Conservation (phyloP, 2,329 filamentous ascomycete species). For the Colletotrichum coccodes region DNA sequence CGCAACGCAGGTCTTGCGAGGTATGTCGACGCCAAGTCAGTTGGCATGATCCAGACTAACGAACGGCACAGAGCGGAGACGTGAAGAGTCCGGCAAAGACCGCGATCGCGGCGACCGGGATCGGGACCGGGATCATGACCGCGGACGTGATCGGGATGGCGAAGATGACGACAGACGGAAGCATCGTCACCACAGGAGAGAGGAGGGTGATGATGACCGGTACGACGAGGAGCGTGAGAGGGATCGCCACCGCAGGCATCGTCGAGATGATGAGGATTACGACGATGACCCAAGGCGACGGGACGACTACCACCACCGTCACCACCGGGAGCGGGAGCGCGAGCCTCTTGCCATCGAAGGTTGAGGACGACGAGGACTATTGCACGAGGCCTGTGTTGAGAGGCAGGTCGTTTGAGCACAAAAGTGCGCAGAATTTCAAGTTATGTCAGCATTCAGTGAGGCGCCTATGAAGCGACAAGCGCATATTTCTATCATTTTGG, state of each 20-base stretch:
- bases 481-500: neutral
- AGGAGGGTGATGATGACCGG: slow-evolving; percentile 50
- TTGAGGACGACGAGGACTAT: neutral
- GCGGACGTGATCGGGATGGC: slow-evolving; percentile 40
- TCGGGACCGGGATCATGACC: slow-evolving; percentile 37
- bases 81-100: slow-evolving; percentile 44
- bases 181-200: slow-evolving; percentile 40
- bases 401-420: neutral
- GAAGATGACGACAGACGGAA: slow-evolving; percentile 38
- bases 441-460: slow-evolving; percentile 14
- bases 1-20: slow-evolving; percentile 83
- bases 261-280: slow-evolving; percentile 39
- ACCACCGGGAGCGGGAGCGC: slow-evolving; percentile 44
- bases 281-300: slow-evolving; percentile 35
- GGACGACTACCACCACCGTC: slow-evolving; percentile 45
- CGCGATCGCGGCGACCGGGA: slow-evolving; percentile 46
- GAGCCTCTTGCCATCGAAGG: slow-evolving; percentile 33
- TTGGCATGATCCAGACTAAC: neutral
- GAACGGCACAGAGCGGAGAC: slow-evolving; percentile 42
- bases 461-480: slow-evolving; percentile 20
- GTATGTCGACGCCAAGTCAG: slow-evolving; percentile 56
- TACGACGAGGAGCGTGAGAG: slow-evolving; percentile 43
- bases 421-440: too few species aligned
- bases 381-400: neutral
- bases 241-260: slow-evolving; percentile 42